These are phyloP conservation scores for Aspergillus homomorphus DNA, from an alignment of 495 filamentous ascomycete species.

Conservation along the genomic window DNA sequence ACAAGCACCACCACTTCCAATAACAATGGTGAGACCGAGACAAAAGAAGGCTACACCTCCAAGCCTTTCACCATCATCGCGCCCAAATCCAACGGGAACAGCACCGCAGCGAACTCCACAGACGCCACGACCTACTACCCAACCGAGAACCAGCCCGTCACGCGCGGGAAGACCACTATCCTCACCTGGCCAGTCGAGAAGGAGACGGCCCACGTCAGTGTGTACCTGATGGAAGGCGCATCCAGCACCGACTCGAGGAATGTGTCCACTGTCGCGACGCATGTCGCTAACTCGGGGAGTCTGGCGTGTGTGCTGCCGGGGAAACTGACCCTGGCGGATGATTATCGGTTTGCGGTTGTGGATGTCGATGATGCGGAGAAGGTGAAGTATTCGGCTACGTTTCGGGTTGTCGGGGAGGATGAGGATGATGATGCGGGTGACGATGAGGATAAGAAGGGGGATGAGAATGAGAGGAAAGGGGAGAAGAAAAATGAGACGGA, in stretches of 20 bases:
- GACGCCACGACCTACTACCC: conserved; percentile 1
- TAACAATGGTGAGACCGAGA: background rate
- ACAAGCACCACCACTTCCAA: background rate
- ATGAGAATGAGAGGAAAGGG: background rate
- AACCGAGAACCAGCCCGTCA: background rate
- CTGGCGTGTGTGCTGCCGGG: background rate
- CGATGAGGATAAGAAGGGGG: background rate
- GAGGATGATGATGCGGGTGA: background rate
- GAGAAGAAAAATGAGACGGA: too few species aligned
- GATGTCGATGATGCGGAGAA: background rate
- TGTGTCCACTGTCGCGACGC: background rate
- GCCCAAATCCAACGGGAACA: background rate
- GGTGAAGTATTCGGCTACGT: background rate
- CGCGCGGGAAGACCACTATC: background rate
- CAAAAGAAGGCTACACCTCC: background rate
- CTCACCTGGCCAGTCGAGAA: background rate
- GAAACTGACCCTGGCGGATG: background rate
- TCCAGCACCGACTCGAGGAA: background rate
- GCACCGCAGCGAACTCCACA: background rate
- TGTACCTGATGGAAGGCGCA: background rate
- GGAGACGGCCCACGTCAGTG: background rate
- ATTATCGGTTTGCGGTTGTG: conserved; percentile 4
- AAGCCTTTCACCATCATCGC: background rate
- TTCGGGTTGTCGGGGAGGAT: background rate
- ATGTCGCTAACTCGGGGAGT: background rate